Conservation (phyloP, 306 rosid species). For the Vigna trinervia region DNA sequence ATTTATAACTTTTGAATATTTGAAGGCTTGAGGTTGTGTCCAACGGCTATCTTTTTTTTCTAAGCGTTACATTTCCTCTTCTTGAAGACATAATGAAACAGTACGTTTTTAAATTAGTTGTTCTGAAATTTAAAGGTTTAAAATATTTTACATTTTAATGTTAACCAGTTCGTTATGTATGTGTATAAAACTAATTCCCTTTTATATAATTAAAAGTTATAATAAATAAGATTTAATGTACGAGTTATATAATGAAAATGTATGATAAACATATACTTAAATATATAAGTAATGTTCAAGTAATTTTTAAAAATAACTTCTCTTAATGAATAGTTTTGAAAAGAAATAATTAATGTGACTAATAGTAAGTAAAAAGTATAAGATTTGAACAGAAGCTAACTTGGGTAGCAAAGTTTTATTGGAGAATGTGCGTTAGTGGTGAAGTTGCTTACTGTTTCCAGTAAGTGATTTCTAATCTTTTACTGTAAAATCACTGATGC, state of each 20-base stretch:
- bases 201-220: background rate
- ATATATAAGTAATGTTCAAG: background rate
- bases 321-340: too few relatives aligned
- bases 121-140: background rate
- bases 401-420: background rate
- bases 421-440: background rate
- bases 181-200: background rate
- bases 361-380: too few relatives aligned
- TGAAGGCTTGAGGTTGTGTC: background rate
- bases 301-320: too few relatives aligned
- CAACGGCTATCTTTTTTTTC: conserved; percentile 27
- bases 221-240: too few relatives aligned
- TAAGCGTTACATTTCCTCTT: background rate
- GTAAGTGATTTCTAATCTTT: conserved; percentile 2
- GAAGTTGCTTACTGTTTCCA: background rate
- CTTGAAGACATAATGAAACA: background rate
- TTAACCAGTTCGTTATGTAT: background rate
- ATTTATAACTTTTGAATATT: background rate
- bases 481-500: background rate
- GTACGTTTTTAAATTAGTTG: background rate
- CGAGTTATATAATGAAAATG: too few relatives aligned
- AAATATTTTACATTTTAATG: background rate
- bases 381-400: too few relatives aligned
- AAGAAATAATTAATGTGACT: too few relatives aligned
- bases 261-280: too few relatives aligned